Conservation (phyloP, 1,139 yeast genomes). For the Kodamaea sp. region DNA sequence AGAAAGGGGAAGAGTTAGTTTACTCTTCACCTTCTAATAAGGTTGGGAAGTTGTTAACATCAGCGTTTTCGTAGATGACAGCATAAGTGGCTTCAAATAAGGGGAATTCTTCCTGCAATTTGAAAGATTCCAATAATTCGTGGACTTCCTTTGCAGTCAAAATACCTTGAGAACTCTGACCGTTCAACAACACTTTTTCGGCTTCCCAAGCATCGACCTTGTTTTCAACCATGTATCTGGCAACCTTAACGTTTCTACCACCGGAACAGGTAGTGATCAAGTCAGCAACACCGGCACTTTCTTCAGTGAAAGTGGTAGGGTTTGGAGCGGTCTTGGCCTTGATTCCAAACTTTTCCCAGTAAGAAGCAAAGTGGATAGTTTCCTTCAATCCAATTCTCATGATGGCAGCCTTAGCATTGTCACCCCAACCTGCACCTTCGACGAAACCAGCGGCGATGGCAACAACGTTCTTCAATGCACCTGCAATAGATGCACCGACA, state of each 20-base stretch:
- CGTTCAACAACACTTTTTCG: slow-evolving; percentile 80
- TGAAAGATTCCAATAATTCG: slow-evolving; percentile 67
- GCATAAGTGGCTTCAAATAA: slow-evolving; percentile 82
- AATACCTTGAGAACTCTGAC: slow-evolving; percentile 94
- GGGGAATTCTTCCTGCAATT: slow-evolving; percentile 74
- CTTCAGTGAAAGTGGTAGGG: slow-evolving; percentile 81
- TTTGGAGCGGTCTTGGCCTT: slow-evolving; percentile 63
- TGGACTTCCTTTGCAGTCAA: slow-evolving; percentile 88
- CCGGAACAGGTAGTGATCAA: slow-evolving; percentile 95
- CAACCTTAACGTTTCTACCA: slow-evolving; percentile 92
- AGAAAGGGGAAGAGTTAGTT: not conserved
- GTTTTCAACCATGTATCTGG: slow-evolving; percentile 71
- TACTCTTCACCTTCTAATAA: slow-evolving; percentile 46
- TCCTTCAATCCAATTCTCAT: slow-evolving; percentile 93
- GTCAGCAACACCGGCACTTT: slow-evolving; percentile 96
- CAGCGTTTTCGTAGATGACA: slow-evolving; percentile 72
- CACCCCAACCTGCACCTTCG: slow-evolving; percentile 97
- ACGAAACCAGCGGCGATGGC: slow-evolving; percentile 95
- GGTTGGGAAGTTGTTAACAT: slow-evolving; percentile 63
- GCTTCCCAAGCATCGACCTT: slow-evolving; percentile 74
- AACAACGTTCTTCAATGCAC: slow-evolving; percentile 91
- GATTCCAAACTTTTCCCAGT: slow-evolving; percentile 67
- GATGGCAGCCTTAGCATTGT: slow-evolving; percentile 92
- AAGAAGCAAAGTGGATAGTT: slow-evolving; percentile 59
- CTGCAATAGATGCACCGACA: slow-evolving; percentile 92